Evolutionary conservation across 163 green algal genomes (phyloP).

Genomic region (Dunaliella salina): DNA sequence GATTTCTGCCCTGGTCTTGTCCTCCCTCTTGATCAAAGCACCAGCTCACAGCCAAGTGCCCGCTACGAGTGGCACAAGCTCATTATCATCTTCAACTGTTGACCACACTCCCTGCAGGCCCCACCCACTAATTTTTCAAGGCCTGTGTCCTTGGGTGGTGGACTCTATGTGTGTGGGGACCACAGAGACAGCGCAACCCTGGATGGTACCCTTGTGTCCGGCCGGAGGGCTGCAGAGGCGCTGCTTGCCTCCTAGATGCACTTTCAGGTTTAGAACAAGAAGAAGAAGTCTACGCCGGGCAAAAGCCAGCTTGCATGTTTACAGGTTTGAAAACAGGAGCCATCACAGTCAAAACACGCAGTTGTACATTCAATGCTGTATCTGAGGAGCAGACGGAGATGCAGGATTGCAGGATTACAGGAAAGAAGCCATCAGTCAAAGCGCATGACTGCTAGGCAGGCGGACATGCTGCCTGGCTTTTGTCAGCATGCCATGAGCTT

Average conservation of each 20-base stretch:
- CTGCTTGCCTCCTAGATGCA: constrained; percentile 24
- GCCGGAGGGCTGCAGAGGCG: constrained; percentile 57
- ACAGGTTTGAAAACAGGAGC: no score
- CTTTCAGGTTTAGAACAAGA: neutral
- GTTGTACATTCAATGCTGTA: no score
- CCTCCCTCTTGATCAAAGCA: neutral
- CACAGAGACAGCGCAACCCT: constrained; percentile 85
- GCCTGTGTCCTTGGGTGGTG: constrained; percentile 58
- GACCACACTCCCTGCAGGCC: constrained; percentile 24
- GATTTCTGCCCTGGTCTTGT: no score
- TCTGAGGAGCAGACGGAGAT: no score
- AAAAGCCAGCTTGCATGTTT: no score
- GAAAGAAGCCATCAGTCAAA: neutral
- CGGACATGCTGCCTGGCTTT: no score
- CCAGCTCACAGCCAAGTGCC: neutral
- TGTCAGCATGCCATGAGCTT: no score
- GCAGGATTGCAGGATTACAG: no score
- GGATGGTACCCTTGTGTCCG: constrained; percentile 63
- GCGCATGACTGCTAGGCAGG: no score
- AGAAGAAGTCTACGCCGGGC: no score
- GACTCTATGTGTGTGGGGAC: constrained; percentile 90
- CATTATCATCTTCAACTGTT: no score
- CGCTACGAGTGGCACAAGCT: neutral
- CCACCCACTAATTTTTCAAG: constrained; percentile 74
- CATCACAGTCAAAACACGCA: no score